Base-by-base conservation (phyloP, 257 asterid species). In the Lavandula angustifolia region DNA sequence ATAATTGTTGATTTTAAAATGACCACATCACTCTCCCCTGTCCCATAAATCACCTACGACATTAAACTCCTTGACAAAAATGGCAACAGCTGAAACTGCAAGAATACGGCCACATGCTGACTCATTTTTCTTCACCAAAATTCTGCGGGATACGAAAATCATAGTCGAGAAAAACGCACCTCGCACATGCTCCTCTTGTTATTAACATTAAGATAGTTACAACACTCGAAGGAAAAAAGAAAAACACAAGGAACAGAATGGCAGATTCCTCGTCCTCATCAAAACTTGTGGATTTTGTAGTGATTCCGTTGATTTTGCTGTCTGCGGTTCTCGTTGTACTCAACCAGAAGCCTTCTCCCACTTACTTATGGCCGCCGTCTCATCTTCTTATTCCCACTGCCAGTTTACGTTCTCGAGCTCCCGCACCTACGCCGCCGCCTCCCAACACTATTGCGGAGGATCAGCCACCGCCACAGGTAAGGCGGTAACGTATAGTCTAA, bases 241-340 rank as follows among this genome's bases (percentile, higher is more conserved):
- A 16, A 35, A 27, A n/a, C n/a, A n/a, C n/a, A n/a, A 22, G 9
- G 10, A 17, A 63, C 52, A 57, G n/a, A 31, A 72, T 78, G 81
- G 62, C 78, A 44, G 78, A 67, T 60, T 40, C 77, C 1, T 60
- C 74, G 4, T 72, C 79, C 7, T 73, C 77, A 10, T 55, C 80
- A 1, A 78, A 74, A 43, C 63, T 84, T 38, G 78, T 81, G 53
- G 71, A 80, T 52, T 79, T 77, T 51, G 75, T 77, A 1, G 70
- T 75, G 0, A 42, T 81, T 60, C 81, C 91, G 7, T n/a, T 79
- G 44, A 67, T 84, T 67, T 27, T 84, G 51, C 55, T 79, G 6
- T 79, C 80, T 13, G 82, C 67, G 0, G 58, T 77, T 58, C 47
- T 81, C 17, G 29, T 66, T 10, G 2, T 75, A 43, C 61, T 79